Percentiles rank a stretch among this genome's conserved stretches.
These are phyloP conservation scores for Penicillium roqueforti DNA, from an alignment of 495 filamentous ascomycete species.

Conservation along the genomic window DNA sequence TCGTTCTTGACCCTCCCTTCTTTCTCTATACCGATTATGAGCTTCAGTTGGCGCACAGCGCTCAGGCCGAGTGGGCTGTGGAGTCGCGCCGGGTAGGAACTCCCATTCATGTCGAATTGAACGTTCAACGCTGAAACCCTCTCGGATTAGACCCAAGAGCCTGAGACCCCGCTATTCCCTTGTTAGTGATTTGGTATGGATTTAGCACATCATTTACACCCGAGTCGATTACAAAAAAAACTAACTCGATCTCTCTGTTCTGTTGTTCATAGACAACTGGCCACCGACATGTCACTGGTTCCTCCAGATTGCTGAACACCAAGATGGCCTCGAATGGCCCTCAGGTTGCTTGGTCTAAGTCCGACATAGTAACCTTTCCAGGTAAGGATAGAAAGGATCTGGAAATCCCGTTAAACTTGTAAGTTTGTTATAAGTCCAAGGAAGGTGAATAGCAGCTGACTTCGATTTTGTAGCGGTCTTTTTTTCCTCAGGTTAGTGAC, in stretches of 20 bases:
- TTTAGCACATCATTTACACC: background rate
- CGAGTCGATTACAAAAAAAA: background rate
- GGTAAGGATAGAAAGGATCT: background rate
- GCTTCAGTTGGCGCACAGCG: background rate
- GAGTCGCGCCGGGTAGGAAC: background rate
- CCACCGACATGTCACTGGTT: background rate
- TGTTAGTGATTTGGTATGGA: background rate
- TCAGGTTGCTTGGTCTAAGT: no score
- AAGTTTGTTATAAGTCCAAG: background rate
- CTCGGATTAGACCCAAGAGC: background rate
- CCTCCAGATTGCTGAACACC: background rate
- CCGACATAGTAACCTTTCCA: background rate
- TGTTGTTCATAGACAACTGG: background rate
- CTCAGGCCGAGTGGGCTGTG: background rate
- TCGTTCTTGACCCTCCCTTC: background rate
- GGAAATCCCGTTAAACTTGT: background rate
- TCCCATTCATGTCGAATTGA: background rate
- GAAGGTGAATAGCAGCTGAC: conserved; percentile 1
- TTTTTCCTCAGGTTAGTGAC: conserved; percentile 23
- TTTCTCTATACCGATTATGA: background rate
- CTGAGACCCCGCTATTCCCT: background rate
- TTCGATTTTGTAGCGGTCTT: conserved; percentile 9
- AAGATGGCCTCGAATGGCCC: background rate
- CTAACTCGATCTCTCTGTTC: background rate
- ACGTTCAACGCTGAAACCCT: conserved; percentile 5